Base-by-base conservation (phyloP, 2,329 filamentous ascomycete genomes). In the Daldinia eschscholtzii region DNA sequence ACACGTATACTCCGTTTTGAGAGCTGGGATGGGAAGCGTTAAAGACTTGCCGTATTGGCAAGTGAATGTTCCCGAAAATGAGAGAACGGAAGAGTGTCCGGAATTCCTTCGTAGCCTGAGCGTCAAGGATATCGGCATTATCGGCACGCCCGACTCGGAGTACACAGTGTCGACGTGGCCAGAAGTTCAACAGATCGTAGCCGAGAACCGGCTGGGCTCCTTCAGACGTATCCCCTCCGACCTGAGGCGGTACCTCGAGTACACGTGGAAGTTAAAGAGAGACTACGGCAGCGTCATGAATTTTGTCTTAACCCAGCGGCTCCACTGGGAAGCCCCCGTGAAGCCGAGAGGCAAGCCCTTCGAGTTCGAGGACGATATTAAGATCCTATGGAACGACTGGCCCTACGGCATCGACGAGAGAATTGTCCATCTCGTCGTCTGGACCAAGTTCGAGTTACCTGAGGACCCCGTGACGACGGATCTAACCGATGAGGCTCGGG, bases 351-450 rank as follows among this genome's bases (percentile, higher is more conserved):
- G 77, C 18, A 70, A 60, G 26, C 84, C 84, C 0, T 86, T 89
- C 69, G 80, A 82, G 70, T 75, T 72, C 61, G 79, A 79, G 0
- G 82, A 83, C 9, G 91, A 96, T 76, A 81, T 91, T 74, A 93
- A 89, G 79, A 90, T 97, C 55, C 80, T 97, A 44, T 88, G 87
- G 81, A 98, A 98, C 77, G 94, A 98, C 84, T 98, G 94, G 93
- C 95, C 95, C 0, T 98, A 98, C 76, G 94, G 93, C 0, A 85
- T 98, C 60, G 93, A 96, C 74, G 77, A 83, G 53, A 85, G 87
- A 58, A 94, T 97, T 71, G 87, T 93, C 15, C 95, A 98, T 78
- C 83, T 98, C 2, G 93, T 97, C 4, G 89, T 97, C 12, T 98
- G 95, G 95, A 96, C 92, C 55, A 97, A 97, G 80, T 97, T 97